Base-by-base conservation (phyloP, 148 eudicot genomes). In the Amaranthus palmeri region DNA sequence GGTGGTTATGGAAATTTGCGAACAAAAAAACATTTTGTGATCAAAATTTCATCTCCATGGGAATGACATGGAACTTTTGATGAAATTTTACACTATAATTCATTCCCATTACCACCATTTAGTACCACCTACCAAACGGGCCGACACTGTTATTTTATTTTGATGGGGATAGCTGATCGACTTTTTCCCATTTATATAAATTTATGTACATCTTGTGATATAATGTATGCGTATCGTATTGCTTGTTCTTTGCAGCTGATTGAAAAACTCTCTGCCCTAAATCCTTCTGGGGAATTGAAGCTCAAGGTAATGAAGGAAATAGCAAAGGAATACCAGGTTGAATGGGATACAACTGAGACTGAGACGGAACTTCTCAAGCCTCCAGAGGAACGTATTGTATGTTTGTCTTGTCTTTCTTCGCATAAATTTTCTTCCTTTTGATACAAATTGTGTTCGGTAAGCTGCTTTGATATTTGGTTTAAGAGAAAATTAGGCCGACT, bases 301-400 rank as follows among this genome's bases (percentile, higher is more conserved):
- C 77, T 83, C 67, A 83, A 75, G 72, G 78, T 95, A 54, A 78
- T 95, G 90, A 95, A 95, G 83, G 98, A 95, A 77, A 95, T 95
- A 81, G 97, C 98, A 2, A 95, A 95, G 80, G 98, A 95, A 68
- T 87, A 88, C 68, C 97, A 91, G 76, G 83, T 91, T 59, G 83
- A 91, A 14, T 95, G 98, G 98, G 93, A 95, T 76, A 88, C 86
- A 1, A 58, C 87, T 9, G 97, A 95, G 77, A 85, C 97, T 5
- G 98, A 95, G 72, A 67, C 46, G 45, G 98, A 95, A 81, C 91
- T 95, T 72, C 93, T 95, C 55, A 91, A 95, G 79, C 97, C 93
- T 45, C 93, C 88, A 11, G 97, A 95, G 79, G 88, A 91, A 65
- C 97, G 83, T 49, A 88, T 95, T 50, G 98, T 95, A 72, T 54